phyloP scores from a whole-genome alignment of 108 stramenopile species.

The Nannochloropsis salina region DNA sequence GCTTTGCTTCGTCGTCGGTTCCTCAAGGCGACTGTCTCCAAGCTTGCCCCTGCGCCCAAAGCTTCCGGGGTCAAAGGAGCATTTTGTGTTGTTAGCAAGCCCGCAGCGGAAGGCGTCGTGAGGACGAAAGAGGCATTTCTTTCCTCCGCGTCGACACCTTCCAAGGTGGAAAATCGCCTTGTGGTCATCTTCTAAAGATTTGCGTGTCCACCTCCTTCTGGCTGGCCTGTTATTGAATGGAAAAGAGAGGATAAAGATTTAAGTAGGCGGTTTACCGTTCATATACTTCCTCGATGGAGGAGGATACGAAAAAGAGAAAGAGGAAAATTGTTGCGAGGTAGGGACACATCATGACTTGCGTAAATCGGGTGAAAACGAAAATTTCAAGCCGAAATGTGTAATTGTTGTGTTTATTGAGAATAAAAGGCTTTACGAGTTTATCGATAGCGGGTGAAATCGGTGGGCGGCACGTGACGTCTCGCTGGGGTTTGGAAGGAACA shows the following conservation, averaged over 20 bases:
- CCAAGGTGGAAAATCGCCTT: neutral
- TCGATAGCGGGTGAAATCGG: no score
- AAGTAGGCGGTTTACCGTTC: no score
- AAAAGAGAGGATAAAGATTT: neutral
- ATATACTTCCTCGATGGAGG: neutral
- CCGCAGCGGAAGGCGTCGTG: no score
- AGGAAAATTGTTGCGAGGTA: neutral
- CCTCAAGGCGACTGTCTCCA: neutral
- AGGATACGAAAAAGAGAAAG: neutral
- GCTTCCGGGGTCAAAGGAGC: no score
- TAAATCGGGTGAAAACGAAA: neutral
- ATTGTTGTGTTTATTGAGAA: neutral
- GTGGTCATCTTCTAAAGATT: neutral
- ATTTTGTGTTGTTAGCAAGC: no score
- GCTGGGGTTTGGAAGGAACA: neutral
- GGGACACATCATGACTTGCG: no score
- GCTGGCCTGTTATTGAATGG: neutral
- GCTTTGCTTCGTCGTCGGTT: neutral
- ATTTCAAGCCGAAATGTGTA: neutral
- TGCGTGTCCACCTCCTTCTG: slow-evolving; percentile 6
- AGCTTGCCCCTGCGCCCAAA: no score
- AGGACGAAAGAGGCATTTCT: no score
- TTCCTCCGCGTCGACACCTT: neutral
- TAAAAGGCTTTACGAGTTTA: no score
- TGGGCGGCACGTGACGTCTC: neutral